Conservation (phyloP, 169 alveolate species). For the Plasmodium gaboni region DNA sequence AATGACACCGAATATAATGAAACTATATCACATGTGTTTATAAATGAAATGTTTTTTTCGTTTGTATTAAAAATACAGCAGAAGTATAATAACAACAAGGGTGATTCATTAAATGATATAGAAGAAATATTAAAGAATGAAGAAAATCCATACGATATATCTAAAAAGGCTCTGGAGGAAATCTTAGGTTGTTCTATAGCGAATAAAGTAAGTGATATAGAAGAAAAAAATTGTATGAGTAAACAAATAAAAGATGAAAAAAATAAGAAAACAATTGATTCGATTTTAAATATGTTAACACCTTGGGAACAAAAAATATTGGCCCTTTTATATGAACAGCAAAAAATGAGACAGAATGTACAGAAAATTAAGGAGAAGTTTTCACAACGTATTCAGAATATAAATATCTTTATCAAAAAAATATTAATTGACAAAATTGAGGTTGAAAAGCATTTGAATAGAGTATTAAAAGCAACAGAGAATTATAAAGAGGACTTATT, state of each 20-base stretch:
- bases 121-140: conserved; percentile 51
- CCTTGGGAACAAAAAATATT: conserved; percentile 88
- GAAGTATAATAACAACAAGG: conserved; percentile 14
- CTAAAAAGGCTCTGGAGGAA: conserved; percentile 68
- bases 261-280: conserved; percentile 76
- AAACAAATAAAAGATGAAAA: conserved; percentile 78
- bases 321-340: conserved; percentile 86
- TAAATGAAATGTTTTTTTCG: conserved; percentile 73
- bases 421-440: conserved; percentile 84
- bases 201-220: conserved; percentile 26
- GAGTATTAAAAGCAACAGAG: conserved; percentile 80
- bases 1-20: conserved; percentile 44
- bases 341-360: conserved; percentile 83
- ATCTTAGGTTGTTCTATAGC: conserved; percentile 55
- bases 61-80: conserved; percentile 55
- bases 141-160: conserved; percentile 57
- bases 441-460: conserved; percentile 82
- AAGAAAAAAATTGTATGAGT: conserved; percentile 8
- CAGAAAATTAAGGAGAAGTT: conserved; percentile 81
- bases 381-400: conserved; percentile 76
- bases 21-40: conserved; percentile 72
- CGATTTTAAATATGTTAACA: conserved; percentile 79
- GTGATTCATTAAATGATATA: conserved; percentile 18
- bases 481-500: conserved; percentile 76
- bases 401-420: conserved; percentile 79